These are phyloP conservation scores for Acanthamoeba polyphaga DNA, from an alignment of 208 protist genomes.

Conservation along the genomic window DNA sequence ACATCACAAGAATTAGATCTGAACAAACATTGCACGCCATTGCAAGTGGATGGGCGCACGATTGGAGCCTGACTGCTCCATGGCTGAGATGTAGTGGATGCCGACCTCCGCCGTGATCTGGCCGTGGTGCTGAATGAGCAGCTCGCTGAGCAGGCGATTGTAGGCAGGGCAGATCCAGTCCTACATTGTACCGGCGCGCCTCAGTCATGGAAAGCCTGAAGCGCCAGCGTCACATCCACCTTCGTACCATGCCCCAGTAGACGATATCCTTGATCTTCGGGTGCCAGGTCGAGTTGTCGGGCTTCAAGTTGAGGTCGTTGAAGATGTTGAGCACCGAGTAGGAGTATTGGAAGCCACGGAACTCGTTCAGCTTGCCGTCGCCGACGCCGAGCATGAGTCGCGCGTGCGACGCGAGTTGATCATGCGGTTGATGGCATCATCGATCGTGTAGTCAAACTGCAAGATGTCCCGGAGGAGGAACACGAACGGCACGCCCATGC, in stretches of 20 bases:
- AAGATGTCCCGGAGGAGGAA: constrained; percentile 76
- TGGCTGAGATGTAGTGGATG: constrained; percentile 76
- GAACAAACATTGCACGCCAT: neutral
- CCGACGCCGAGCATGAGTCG: constrained; percentile 70
- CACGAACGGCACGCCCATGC: constrained; percentile 79
- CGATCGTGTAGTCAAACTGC: constrained; percentile 79
- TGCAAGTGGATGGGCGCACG: neutral
- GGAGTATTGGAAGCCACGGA: constrained; percentile 77
- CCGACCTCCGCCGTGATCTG: constrained; percentile 69
- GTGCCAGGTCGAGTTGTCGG: constrained; percentile 75
- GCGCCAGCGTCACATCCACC: too few species aligned
- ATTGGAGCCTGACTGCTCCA: constrained; percentile 45
- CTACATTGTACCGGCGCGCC: neutral
- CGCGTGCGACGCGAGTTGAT: constrained; percentile 79
- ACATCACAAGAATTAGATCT: neutral
- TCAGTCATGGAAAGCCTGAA: too few species aligned
- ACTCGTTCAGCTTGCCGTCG: constrained; percentile 70
- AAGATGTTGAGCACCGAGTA: constrained; percentile 74
- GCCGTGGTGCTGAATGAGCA: constrained; percentile 77
- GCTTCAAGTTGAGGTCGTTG: constrained; percentile 74
- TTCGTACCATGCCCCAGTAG: constrained; percentile 80
- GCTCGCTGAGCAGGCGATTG: constrained; percentile 39
- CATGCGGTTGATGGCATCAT: constrained; percentile 76
- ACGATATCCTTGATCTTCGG: constrained; percentile 80
- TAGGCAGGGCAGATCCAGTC: constrained; percentile 81